A percentile compares a stretch with the other conserved stretches of the same genome.
phyloP scores from a whole-genome alignment of 1,139 yeast species.

The Candida tropicalis region DNA sequence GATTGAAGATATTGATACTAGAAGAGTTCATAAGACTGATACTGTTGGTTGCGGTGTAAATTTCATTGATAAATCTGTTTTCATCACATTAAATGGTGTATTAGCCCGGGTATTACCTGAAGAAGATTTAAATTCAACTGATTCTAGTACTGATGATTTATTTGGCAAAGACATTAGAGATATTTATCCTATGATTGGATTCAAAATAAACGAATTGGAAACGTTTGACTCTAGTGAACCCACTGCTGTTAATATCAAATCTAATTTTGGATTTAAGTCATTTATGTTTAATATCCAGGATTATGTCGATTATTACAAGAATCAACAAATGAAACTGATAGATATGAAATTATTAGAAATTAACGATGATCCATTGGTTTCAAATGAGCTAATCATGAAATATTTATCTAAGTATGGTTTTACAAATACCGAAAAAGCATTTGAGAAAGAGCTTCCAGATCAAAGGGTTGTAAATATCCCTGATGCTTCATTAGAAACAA shows the following conservation, averaged over 20 bases:
- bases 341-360: slow-evolving; percentile 17
- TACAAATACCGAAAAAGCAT: slow-evolving; percentile 55
- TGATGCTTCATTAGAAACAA: slow-evolving; percentile 22
- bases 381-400: slow-evolving; percentile 63
- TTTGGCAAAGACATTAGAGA: slow-evolving; percentile 23
- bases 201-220: slow-evolving; percentile 33
- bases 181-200: slow-evolving; percentile 47
- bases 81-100: slow-evolving; percentile 83
- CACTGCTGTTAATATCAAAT: slow-evolving; percentile 34
- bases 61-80: slow-evolving; percentile 62
- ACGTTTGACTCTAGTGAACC: slow-evolving; percentile 10
- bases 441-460: slow-evolving; percentile 2
- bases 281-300: slow-evolving; percentile 74
- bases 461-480: not conserved
- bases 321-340: slow-evolving; percentile 26
- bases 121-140: slow-evolving; percentile 32
- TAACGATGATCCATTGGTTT: slow-evolving; percentile 33
- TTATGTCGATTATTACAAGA: slow-evolving; percentile 54
- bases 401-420: slow-evolving; percentile 78
- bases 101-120: slow-evolving; percentile 34
- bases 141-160: slow-evolving; percentile 29
- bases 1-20: slow-evolving; percentile 13
- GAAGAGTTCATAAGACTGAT: slow-evolving; percentile 46
- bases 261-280: slow-evolving; percentile 74
- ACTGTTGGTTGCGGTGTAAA: slow-evolving; percentile 85